These are phyloP conservation scores for Vigna hirtella DNA, from an alignment of 306 rosid genomes.

Conservation along the genomic window DNA sequence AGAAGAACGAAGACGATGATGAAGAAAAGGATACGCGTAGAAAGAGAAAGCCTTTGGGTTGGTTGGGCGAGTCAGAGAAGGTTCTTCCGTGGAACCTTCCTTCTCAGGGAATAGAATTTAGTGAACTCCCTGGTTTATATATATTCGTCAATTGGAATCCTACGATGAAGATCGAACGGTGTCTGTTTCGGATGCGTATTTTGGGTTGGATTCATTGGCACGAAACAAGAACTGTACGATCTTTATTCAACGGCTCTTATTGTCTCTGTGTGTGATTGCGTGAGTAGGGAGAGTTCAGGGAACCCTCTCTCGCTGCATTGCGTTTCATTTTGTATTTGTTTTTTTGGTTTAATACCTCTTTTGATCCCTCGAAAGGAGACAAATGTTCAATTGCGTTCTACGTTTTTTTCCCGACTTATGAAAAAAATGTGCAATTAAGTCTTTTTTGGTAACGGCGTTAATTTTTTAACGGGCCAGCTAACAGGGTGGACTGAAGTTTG, in stretches of 20 bases:
- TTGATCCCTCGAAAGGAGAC: too few relatives aligned
- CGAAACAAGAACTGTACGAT: neutral
- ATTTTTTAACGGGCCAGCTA: too few relatives aligned
- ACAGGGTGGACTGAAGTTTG: too few relatives aligned
- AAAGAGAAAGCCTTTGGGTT: neutral
- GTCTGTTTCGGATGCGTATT: neutral
- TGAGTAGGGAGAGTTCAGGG: neutral
- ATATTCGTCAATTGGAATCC: neutral
- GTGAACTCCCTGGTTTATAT: neutral
- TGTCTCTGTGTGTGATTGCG: neutral
- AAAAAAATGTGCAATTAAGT: too few relatives aligned
- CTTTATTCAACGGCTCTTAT: neutral
- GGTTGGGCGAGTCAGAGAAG: constrained; percentile 38
- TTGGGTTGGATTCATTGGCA: neutral
- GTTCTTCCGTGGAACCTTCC: constrained; percentile 39
- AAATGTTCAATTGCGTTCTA: too few relatives aligned
- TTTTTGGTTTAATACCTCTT: too few relatives aligned
- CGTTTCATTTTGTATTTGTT: neutral
- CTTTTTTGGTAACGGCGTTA: too few relatives aligned
- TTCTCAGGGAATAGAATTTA: neutral
- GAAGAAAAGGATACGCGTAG: neutral
- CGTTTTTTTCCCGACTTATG: too few relatives aligned
- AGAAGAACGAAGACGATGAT: neutral
- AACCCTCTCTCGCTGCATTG: neutral
- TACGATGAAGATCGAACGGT: neutral